phyloP scores from a whole-genome alignment of 1,139 yeast genomes.

The Blastobotrys persicus region DNA sequence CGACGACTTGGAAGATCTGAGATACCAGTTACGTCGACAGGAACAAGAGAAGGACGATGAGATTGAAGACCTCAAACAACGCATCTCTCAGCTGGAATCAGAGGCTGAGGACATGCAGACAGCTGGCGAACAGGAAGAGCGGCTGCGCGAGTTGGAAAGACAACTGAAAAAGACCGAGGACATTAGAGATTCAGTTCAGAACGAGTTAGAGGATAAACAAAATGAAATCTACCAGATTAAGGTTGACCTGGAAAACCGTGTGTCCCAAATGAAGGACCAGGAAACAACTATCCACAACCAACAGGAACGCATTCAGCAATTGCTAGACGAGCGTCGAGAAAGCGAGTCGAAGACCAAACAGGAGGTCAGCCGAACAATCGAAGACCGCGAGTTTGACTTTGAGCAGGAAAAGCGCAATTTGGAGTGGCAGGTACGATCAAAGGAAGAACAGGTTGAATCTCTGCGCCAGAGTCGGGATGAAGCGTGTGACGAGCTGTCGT shows the following conservation, averaged over 20 bases:
- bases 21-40: constrained; percentile 23
- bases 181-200: constrained; percentile 23
- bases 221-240: constrained; percentile 22
- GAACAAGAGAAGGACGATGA: constrained; percentile 21
- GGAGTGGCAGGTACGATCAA: constrained; percentile 6
- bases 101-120: constrained; percentile 17
- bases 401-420: constrained; percentile 16
- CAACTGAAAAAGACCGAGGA: constrained; percentile 17
- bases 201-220: constrained; percentile 18
- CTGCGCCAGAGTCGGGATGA: constrained; percentile 7
- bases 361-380: constrained; percentile 7
- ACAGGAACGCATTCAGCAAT: constrained; percentile 17
- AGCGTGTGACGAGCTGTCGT: not conserved
- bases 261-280: constrained; percentile 22
- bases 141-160: constrained; percentile 14
- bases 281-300: constrained; percentile 17
- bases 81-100: constrained; percentile 19
- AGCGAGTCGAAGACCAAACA: not conserved
- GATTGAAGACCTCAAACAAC: constrained; percentile 29
- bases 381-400: constrained; percentile 17
- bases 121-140: constrained; percentile 16
- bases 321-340: constrained; percentile 13
- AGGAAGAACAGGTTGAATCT: constrained; percentile 9
- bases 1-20: constrained; percentile 25
- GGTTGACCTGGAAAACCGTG: constrained; percentile 24